Conservation (phyloP, 1,139 yeast genomes). For the Yamadazyma diospyri region DNA sequence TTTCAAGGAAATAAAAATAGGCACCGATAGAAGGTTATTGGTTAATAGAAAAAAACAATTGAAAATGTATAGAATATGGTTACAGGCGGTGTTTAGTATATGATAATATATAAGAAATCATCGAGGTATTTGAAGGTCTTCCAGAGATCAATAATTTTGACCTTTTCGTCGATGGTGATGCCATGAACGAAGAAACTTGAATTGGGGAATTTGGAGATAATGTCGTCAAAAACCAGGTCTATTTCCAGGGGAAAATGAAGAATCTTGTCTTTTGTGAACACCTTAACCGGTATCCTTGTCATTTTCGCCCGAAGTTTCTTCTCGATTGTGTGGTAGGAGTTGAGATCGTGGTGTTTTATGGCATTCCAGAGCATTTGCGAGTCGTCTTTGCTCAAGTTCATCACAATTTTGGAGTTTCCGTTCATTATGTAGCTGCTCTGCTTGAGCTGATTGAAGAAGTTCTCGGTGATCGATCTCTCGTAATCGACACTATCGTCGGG, state of each 20-base stretch:
- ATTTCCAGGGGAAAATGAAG: conserved; percentile 45
- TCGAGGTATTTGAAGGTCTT: conserved; percentile 58
- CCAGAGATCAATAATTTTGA: conserved; percentile 52
- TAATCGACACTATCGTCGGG: conserved; percentile 20
- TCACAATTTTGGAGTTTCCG: conserved; percentile 70
- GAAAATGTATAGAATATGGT: conserved; percentile 96
- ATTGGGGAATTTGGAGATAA: conserved; percentile 15
- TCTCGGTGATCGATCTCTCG: conserved; percentile 36
- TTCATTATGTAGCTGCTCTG: conserved; percentile 72
- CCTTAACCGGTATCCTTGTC: conserved; percentile 54
- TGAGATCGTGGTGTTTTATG: conserved; percentile 33
- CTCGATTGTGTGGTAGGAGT: conserved; percentile 19
- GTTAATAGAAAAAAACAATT: conserved; percentile 89
- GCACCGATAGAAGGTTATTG: conserved; percentile 83
- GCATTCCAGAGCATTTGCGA: conserved; percentile 57
- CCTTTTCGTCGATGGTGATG: conserved; percentile 29
- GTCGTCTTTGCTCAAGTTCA: conserved; percentile 66
- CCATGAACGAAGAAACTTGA: conserved; percentile 56
- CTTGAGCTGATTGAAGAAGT: conserved; percentile 74
- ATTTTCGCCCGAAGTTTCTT: conserved; percentile 35
- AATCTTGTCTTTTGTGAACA: conserved; percentile 35
- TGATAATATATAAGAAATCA: conserved; percentile 60
- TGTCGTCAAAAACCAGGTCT: conserved; percentile 32
- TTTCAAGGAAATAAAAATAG: conserved; percentile 70
- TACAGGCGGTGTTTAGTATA: conserved; percentile 79